Percentiles rank a stretch among this genome's conserved stretches.
Conservation (phyloP, 192 early-diverging fungal species). For the Spizellomyces punctatus region DNA sequence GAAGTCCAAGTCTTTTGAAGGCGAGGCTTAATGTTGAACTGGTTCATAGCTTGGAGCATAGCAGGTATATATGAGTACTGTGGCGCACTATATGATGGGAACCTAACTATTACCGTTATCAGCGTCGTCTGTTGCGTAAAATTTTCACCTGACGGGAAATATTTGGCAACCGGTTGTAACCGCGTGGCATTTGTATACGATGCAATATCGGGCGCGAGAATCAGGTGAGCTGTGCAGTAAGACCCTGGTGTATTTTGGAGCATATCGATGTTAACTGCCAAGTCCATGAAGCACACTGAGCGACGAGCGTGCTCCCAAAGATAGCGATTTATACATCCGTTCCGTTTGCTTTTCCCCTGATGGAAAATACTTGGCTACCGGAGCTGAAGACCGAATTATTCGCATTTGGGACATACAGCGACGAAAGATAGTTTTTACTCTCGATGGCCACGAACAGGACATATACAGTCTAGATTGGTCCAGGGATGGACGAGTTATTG, state of each 20-base stretch:
- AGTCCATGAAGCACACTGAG: slow-evolving; percentile 61
- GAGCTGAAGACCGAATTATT: slow-evolving; percentile 94
- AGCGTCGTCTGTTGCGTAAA: slow-evolving; percentile 98
- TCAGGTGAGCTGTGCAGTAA: slow-evolving; percentile 53
- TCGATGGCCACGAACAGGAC: slow-evolving; percentile 92
- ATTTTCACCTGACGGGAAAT: slow-evolving; percentile 90
- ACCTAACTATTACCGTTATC: slow-evolving; percentile 1
- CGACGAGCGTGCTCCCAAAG: slow-evolving; percentile 75
- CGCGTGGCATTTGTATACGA: slow-evolving; percentile 87
- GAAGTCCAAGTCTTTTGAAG: slow-evolving; percentile 27
- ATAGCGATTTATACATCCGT: slow-evolving; percentile 92
- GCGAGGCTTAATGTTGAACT: slow-evolving; percentile 37
- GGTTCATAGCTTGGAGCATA: slow-evolving; percentile 59
- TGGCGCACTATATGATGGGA: background rate
- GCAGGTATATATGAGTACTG: slow-evolving; percentile 36
- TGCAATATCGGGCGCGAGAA: slow-evolving; percentile 71
- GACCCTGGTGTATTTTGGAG: slow-evolving; percentile 17
- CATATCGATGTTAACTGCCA: background rate
- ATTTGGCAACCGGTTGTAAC: slow-evolving; percentile 94
- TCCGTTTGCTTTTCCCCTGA: slow-evolving; percentile 96
- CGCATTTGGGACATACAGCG: slow-evolving; percentile 67
- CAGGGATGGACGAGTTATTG: slow-evolving; percentile 84
- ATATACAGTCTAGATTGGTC: slow-evolving; percentile 97
- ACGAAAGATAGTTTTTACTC: slow-evolving; percentile 42
- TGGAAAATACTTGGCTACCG: slow-evolving; percentile 86